Evolutionary conservation across 441 rosid genomes (phyloP), one percentile per base, ranked within the genome.

Genomic region (Mallotus repandus): DNA sequence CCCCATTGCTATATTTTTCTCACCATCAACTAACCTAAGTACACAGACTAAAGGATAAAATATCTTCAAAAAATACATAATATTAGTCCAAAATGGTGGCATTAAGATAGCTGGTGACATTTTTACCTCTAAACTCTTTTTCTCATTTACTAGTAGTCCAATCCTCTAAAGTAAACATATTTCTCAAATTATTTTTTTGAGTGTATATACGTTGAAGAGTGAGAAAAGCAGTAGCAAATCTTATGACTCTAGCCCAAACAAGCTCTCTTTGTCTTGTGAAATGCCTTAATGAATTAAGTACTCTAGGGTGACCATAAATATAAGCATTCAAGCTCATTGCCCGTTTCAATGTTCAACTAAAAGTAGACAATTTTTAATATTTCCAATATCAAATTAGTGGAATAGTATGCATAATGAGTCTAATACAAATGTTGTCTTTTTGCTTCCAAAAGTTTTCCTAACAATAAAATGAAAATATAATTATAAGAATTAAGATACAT

Each of bases 161-260:
- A n/a, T n/a, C n/a, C n/a, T n/a, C n/a, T n/a, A n/a, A n/a, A 38
- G 67, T 63, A 18, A 63, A 63, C 52, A 63, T 63, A 3, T 41
- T 63, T 43, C 21, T 2, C 46, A 63, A 46, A n/a, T 63, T 41
- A 4, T 18, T 13, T 41, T 14, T 11, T 63, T 18, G 12, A 41
- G 52, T 7, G 10, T 50, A 10, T 10, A 50, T 9, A 6, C 52
- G 12, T n/a, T 41, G 50, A 16, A 63, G 29, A 7, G 25, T 38
- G 2, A 50, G 54, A 10, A 22, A 63, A 22, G 67, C 0, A 41
- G 52, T 38, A 43, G 67, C 52, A 63, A 63, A 63, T n/a, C 52
- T 63, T 7, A 52, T 63, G 0, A 63, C 22, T n/a, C 14, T 52
- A 43, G 21, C 11, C 12, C 13, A 4, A n/a, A 63, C 13, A 45